Base-by-base conservation (phyloP, 441 rosid species). In the Gossypium davidsonii region DNA sequence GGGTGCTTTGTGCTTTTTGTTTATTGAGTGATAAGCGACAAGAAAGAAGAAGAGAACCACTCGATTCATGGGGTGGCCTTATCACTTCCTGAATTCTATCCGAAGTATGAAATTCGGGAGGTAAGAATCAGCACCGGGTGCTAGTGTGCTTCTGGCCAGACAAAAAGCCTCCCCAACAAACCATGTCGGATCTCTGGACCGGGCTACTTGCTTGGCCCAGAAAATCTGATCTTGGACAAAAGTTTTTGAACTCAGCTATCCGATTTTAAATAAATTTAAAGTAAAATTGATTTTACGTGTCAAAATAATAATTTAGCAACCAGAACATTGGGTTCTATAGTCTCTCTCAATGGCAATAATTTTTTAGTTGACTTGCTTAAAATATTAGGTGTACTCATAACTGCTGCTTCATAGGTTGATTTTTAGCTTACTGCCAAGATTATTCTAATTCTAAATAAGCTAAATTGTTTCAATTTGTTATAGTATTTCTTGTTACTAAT, bases 1-100 rank as follows among this genome's bases (percentile, higher is more conserved):
- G 57, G 61, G 18, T 44, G 42, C 31, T 25, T 59, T 4, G 58
- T 8, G 68, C 20, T 14, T 23, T n/a, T 39, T 60, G 48, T 25
- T 73, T 63, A 9, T 60, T 11, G 49, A 60, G 26, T 18, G 15
- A 3, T 5, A 64, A 12, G 69, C 49, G 31, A 55, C 58, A 37
- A 49, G 28, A 21, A 63, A 37, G 26, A n/a, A 31, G n/a, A 28
- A 15, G 21, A 52, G 4, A 64, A 53, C 76, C 76, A 73, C 76
- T 52, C 71, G 10, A 73, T 73, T 52, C 62, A 34, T 31, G 26
- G 17, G 56, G 62, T 69, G 5, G 18, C 6, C 62, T 53, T 53
- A 53, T 66, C 37, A 3, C 18, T 12, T 64, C 12, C 18, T 60
- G 56, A 31, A 15, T 64, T 10, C 26, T 61, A 61, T 61, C 23